Base-by-base conservation (phyloP, 106 monocot genomes). In the Chionographis japonica region DNA sequence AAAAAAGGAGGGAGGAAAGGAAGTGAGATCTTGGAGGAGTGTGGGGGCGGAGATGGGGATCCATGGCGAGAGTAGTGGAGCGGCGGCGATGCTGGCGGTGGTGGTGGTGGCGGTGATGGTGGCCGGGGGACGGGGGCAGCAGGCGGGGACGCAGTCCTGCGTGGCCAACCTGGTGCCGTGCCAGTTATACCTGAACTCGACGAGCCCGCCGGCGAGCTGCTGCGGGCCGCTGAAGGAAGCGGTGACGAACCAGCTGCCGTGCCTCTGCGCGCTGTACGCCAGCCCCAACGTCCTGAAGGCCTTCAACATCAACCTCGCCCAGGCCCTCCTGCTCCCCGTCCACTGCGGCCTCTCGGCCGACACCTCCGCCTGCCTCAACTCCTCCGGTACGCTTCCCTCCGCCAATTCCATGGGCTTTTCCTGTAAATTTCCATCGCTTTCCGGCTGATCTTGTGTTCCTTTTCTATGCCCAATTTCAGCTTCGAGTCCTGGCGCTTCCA, bases 151-250 rank as follows among this genome's bases (percentile, higher is more conserved):
- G 40, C 63, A 66, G 7, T 37, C 72, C 12, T 85, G 85, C 64
- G 77, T 56, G 18, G 40, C 66, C 15, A 70, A 77, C 1, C 70
- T 85, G 20, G n/a, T 67, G 1, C 52, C 81, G 8, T 85, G 85
- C 63, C 53, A 4, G 55, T 4, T 0, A 11, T 85, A 70, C 68
- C 12, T 85, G n/a, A 77, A 77, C 81, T 6, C 43, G 18, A 58
- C 77, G 27, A 74, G 20, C 9, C 63, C 85, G 18, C 77, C 85
- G 51, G 81, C 51, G 6, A 61, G 11, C 17, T 85, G 85, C 70
- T 85, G 85, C 73, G 7, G 2, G 57, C 85, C 85, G 20, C 62
- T 85, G n/a, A 78, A 51, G 67, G 74, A 81, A 3, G 81, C 85
- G 6, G 61, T 85, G 56, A 62, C n/a, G 11, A 74, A 81, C 61